Base-by-base conservation (phyloP, 2,329 filamentous ascomycete genomes). In the Aspergillus alliaceus region DNA sequence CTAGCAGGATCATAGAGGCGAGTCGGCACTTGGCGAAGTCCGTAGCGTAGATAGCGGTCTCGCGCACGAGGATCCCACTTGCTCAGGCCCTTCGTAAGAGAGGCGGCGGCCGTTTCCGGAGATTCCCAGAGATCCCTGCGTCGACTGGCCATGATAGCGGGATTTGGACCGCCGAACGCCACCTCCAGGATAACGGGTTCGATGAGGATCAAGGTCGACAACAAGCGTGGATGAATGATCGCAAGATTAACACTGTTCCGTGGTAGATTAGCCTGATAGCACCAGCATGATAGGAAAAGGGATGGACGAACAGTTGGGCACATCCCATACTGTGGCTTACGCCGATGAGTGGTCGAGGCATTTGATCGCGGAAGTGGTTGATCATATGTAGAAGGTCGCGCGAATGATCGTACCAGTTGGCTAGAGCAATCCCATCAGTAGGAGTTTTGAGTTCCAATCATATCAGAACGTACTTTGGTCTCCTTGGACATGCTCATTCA, bases 281-380 rank as follows among this genome's bases (percentile, higher is more conserved):
- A 24, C 6, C n/a, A 9, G 12, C 20, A 9, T 2, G 18, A 14
- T 18, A 6, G 18, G 14, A 9, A 15, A 22, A 46, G 2, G 24
- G 15, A 24, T 24, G n/a, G 12, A 42, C 29, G 20, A 4, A 68
- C 62, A 95, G 80, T 59, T 88, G 83, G 67, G 82, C 84, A 64
- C 82, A 90, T 64, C 91, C 92, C 79, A 93, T 91, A 61, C 90
- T 93, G 75, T 96, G 91, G n/a, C 89, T 91, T 15, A 96, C 73
- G 58, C 89, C 91, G 61, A 96, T 76, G 22, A 96, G 77, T 1
- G 91, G 91, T 24, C 66, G 64, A 14, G 68, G 63, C 60, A 72
- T 69, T 35, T 68, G 56, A 20, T 66, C 62, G 8, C 68, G 58
- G 47, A 69, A 71, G 24, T 66, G 56, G 44, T 71, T 70, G 53